Percentiles rank a stretch among this genome's conserved stretches.
Conservation (phyloP, 139 green algal genomes). For the Coelastrella sp. region DNA sequence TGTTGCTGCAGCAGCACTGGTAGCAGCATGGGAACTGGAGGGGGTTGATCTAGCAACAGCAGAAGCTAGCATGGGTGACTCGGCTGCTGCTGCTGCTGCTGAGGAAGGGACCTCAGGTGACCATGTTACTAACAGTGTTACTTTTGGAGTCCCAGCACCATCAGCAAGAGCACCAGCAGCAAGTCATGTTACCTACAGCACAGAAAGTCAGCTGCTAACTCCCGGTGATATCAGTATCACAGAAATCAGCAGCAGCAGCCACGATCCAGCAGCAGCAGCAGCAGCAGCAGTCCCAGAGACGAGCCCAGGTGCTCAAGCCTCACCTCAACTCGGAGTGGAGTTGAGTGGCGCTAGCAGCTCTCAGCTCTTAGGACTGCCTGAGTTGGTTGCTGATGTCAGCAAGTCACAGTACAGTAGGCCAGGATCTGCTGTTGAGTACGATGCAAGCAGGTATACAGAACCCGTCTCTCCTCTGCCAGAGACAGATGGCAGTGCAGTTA, state of each 20-base stretch:
- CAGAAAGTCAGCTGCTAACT: not conserved
- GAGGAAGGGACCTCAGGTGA: not conserved
- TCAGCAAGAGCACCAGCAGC: not conserved
- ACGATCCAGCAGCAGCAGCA: not conserved
- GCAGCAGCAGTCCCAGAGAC: slow-evolving; percentile 2
- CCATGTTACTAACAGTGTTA: not conserved
- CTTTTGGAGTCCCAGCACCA: not conserved
- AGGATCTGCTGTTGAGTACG: slow-evolving; percentile 19
- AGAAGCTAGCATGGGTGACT: not conserved
- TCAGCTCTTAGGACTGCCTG: not conserved
- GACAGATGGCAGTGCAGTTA: not conserved
- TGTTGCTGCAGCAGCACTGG: not conserved
- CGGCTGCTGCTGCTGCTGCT: not conserved
- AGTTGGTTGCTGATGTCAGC: slow-evolving; percentile 39
- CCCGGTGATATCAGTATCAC: not conserved
- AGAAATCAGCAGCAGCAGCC: not conserved
- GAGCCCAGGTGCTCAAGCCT: too few relatives aligned
- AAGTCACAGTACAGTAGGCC: slow-evolving; percentile 5
- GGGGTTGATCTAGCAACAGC: not conserved
- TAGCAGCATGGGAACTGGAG: slow-evolving; percentile 18
- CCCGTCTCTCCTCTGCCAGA: not conserved
- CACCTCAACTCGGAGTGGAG: not conserved
- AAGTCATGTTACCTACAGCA: not conserved
- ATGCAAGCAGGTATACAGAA: slow-evolving; percentile 28
- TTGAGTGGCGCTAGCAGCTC: not conserved